Base-by-base conservation (phyloP, 2,329 filamentous ascomycete species). In the Aureobasidium musti region DNA sequence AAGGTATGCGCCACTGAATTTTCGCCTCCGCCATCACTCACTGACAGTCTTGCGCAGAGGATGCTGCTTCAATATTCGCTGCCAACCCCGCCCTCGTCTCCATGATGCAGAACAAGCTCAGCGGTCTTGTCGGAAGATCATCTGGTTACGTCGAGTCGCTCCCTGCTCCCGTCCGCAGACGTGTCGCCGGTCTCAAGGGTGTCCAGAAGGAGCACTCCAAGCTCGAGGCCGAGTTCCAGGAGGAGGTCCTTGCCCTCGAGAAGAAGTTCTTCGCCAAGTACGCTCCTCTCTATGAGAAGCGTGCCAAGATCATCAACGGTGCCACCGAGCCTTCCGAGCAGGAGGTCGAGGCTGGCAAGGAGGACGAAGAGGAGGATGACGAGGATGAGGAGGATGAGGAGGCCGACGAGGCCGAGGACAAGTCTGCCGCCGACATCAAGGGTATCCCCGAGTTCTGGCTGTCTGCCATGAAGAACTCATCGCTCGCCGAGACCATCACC, bases 261-360 rank as follows among this genome's bases (percentile, higher is more conserved):
- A 99, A 99, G 87, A 97, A 97, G 83, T 99, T 97, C 82, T 98
- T 98, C 75, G 91, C 91, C 82, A 98, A 98, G 82, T 99, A 97
- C 82, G 96, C 92, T 65, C 95, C 95, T 68, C 87, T 99, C 59
- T 99, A 99, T 82, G 84, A 97, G 85, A 95, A 95, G 85, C 93
- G 95, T 79, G 87, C 93, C 69, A 86, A 89, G 74, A 98, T 99
- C 73, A 85, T 99, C 79, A 98, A 97, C 81, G 95, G 95, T 73
- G 82, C 82, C 70, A 79, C 83, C 68, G 95, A 99, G 83, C 95
- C 95, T 35, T 92, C 90, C 68, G 91, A 96, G 66, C 87, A 89
- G 43, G 92, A 98, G 79, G 82, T 99, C 73, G 86, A 91, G 81
- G 89, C 91, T 69, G 95, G 95, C 71, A 91, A 97, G 82, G 86